Evolutionary conservation across 805 yeast genomes (phyloP).

Genomic region (Kodamaea neixiangensis): DNA sequence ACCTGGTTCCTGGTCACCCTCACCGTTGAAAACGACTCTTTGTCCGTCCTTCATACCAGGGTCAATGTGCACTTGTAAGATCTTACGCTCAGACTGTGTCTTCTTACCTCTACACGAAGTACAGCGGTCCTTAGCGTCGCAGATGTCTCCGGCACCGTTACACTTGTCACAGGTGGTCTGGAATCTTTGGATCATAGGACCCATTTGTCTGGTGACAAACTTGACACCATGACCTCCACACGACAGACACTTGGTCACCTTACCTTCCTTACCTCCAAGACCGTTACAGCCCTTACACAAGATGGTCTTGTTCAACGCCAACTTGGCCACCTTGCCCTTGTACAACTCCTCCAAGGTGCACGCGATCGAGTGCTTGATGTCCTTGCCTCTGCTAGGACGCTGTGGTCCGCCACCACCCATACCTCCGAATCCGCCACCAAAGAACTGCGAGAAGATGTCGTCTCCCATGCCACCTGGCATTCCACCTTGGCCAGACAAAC

Average conservation of each 20-base stretch:
- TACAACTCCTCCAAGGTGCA: conserved; percentile 91
- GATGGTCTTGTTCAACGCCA: conserved; percentile 90
- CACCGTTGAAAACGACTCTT: conserved; percentile 86
- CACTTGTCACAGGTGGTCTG: conserved; percentile 93
- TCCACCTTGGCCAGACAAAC: conserved; percentile 74
- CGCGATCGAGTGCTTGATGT: conserved; percentile 82
- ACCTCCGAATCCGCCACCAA: conserved; percentile 62
- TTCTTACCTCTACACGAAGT: conserved; percentile 85
- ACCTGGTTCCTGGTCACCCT: conserved; percentile 97
- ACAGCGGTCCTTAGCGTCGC: conserved; percentile 88
- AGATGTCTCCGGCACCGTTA: conserved; percentile 87
- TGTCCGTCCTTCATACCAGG: conserved; percentile 98
- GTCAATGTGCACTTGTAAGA: conserved; percentile 89
- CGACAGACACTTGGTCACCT: conserved; percentile 79
- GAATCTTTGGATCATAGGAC: conserved; percentile 98
- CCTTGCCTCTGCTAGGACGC: conserved; percentile 83
- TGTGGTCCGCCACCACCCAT: conserved; percentile 65
- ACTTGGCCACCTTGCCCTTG: conserved; percentile 91
- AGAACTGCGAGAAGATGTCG: conserved; percentile 78
- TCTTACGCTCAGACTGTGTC: conserved; percentile 83
- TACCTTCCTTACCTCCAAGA: conserved; percentile 91
- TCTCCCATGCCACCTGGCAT: conserved; percentile 68
- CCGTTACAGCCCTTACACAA: conserved; percentile 90
- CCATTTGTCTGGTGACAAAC: conserved; percentile 96
- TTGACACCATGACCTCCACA: conserved; percentile 94